Evolutionary conservation across 2,329 filamentous ascomycete genomes (phyloP).

Genomic region (Graphilbum fragrans): DNA sequence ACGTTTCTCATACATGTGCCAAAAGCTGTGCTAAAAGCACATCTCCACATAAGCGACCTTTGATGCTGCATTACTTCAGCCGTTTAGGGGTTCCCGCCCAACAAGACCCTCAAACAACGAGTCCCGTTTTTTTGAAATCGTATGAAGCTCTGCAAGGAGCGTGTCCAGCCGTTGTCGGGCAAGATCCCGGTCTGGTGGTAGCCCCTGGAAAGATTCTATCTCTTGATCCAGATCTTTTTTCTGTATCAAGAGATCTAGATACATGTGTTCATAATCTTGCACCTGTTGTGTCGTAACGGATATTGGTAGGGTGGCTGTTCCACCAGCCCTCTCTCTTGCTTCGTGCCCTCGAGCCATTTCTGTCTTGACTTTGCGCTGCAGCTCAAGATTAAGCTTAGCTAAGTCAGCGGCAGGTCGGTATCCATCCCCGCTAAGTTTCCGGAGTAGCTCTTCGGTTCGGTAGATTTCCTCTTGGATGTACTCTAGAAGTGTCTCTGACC

Average conservation of each 20-base stretch:
- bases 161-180: constrained; percentile 60
- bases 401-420: constrained; percentile 47
- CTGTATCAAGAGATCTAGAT: constrained; percentile 41
- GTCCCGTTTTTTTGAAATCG: constrained; percentile 53
- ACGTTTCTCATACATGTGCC: background rate
- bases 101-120: constrained; percentile 63
- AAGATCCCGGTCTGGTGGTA: constrained; percentile 58
- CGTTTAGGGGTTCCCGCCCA: constrained; percentile 45
- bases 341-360: constrained; percentile 56
- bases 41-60: too few species aligned
- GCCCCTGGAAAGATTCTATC: constrained; percentile 53
- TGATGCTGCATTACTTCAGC: constrained; percentile 15
- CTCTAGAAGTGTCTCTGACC: constrained; percentile 42
- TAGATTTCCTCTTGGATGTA: constrained; percentile 41
- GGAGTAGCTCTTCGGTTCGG: constrained; percentile 24
- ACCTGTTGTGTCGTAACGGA: constrained; percentile 43
- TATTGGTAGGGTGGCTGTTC: constrained; percentile 20
- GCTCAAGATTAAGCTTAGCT: constrained; percentile 59
- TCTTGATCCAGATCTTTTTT: constrained; percentile 50
- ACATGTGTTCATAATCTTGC: constrained; percentile 42
- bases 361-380: constrained; percentile 58
- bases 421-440: constrained; percentile 27
- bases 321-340: constrained; percentile 35
- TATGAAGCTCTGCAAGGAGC: constrained; percentile 50
- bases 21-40: too few species aligned